phyloP scores from a whole-genome alignment of 495 filamentous ascomycete genomes.

The Penicillium desertorum region DNA sequence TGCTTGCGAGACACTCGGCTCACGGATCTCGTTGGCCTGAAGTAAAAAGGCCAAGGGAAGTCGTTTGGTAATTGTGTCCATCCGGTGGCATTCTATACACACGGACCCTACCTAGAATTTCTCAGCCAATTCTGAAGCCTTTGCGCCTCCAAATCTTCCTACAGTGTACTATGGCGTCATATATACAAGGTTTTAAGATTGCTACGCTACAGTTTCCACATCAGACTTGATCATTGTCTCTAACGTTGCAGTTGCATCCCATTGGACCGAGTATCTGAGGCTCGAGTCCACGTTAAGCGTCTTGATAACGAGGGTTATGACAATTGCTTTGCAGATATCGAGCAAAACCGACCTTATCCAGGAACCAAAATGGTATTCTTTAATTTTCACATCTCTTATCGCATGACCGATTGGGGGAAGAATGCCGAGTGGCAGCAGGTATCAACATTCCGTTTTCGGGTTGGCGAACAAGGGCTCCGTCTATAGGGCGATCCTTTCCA shows the following conservation, averaged over 20 bases:
- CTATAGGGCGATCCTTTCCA: conserved; percentile 12
- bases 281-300: conserved; percentile 2
- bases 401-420: background rate
- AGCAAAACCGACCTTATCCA: background rate
- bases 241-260: conserved; percentile 35
- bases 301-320: background rate
- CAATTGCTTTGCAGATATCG: background rate
- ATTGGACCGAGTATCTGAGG: background rate
- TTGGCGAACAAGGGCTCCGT: conserved; percentile 11
- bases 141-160: no score
- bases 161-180: conserved; percentile 19
- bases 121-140: background rate
- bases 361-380: background rate
- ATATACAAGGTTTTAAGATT: background rate
- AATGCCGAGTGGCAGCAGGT: background rate
- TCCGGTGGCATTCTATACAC: background rate
- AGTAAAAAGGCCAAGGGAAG: background rate
- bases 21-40: background rate
- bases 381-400: background rate
- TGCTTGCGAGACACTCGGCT: background rate
- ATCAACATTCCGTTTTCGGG: conserved; percentile 28
- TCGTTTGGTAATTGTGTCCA: conserved; percentile 1
- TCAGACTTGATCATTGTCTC: conserved; percentile 28
- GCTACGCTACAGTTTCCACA: conserved; percentile 23
- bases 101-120: conserved; percentile 1